phyloP scores from a whole-genome alignment of 2,329 filamentous ascomycete genomes.

The Tolypocladium tropicale region DNA sequence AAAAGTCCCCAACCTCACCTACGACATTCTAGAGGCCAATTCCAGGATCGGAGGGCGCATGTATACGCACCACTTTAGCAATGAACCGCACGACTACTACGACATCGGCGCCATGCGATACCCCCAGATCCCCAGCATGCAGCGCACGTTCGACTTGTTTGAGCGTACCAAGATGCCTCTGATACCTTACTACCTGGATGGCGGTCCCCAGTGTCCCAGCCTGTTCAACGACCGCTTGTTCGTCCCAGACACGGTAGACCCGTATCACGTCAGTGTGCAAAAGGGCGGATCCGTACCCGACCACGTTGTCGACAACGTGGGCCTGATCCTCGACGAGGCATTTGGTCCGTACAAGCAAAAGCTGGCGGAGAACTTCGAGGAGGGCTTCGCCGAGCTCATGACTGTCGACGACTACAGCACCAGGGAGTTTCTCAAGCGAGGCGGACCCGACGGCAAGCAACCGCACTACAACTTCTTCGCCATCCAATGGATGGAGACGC shows the following conservation, averaged over 20 bases:
- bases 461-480: constrained; percentile 6
- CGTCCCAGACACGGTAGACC: neutral
- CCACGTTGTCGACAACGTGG: constrained; percentile 5
- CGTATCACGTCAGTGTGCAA: constrained; percentile 3
- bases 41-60: constrained; percentile 22
- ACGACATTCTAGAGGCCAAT: constrained; percentile 23
- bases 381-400: constrained; percentile 3
- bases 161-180: constrained; percentile 1
- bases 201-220: neutral
- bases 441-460: constrained; percentile 1
- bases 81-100: constrained; percentile 23
- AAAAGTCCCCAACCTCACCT: constrained; percentile 11
- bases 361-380: constrained; percentile 2
- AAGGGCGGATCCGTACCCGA: constrained; percentile 5
- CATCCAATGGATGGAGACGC: constrained; percentile 13
- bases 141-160: constrained; percentile 4
- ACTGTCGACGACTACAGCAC: constrained; percentile 10
- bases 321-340: constrained; percentile 1
- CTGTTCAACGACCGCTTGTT: constrained; percentile 7
- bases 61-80: constrained; percentile 21
- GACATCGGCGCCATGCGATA: constrained; percentile 31
- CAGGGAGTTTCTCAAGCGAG: constrained; percentile 10
- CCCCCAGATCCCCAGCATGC: constrained; percentile 21
- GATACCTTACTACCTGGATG: constrained; percentile 4
- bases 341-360: constrained; percentile 2